Evolutionary conservation across 2,329 filamentous ascomycete species (phyloP).

Genomic region (Alternaria atra): DNA sequence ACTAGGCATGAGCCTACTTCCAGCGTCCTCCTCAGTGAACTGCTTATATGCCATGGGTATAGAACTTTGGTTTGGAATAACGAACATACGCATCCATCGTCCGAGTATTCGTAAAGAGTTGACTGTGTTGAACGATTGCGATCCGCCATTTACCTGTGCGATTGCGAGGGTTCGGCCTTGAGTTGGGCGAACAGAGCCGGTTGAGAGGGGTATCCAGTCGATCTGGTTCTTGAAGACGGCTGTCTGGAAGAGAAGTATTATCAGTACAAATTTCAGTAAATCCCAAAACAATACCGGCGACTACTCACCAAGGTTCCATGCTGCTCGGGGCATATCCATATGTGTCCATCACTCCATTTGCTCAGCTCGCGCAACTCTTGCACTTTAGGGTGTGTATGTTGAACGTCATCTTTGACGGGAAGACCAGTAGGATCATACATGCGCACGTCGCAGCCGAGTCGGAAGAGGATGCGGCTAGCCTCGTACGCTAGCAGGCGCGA

Average conservation of each 20-base stretch:
- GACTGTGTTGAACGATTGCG: conserved; percentile 73
- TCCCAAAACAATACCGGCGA: rapidly evolving
- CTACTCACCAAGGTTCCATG: conserved; percentile 67
- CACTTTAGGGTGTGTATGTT: conserved; percentile 67
- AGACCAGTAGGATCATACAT: conserved; percentile 67
- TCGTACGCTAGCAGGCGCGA: conserved; percentile 69
- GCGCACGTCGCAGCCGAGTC: conserved; percentile 72
- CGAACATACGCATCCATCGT: conserved; percentile 75
- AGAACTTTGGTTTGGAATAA: conserved; percentile 71
- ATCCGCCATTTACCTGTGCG: conserved; percentile 70
- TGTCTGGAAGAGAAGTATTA: conserved; percentile 52
- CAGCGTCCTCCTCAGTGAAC: conserved; percentile 62
- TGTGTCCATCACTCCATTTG: conserved; percentile 71
- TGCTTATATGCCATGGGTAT: conserved; percentile 71
- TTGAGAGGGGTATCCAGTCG: conserved; percentile 72
- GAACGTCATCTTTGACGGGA: conserved; percentile 70
- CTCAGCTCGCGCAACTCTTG: conserved; percentile 69
- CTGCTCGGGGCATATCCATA: conserved; percentile 73
- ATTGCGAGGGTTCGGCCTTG: conserved; percentile 71
- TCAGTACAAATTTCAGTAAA: background rate
- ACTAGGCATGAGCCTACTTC: conserved; percentile 63
- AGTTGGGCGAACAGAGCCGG: conserved; percentile 70
- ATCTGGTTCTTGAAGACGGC: conserved; percentile 76
- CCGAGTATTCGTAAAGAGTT: conserved; percentile 72
- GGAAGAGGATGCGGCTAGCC: conserved; percentile 67